Base-by-base conservation (phyloP, 768 basidiomycete species). In the Suillus brevipes region DNA sequence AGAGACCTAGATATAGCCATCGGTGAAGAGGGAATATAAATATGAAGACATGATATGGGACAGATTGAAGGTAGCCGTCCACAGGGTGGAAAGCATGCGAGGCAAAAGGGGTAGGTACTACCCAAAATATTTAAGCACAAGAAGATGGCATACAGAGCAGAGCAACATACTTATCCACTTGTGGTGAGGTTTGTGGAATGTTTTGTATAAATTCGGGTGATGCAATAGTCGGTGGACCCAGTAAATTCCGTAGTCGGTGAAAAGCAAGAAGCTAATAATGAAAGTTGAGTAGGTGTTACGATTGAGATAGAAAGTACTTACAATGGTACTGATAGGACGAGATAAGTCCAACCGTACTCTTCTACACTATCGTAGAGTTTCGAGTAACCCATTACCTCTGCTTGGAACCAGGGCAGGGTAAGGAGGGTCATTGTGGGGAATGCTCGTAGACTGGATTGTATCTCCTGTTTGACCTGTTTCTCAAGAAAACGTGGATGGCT, bases 51-150 rank as follows among this genome's bases (percentile, higher is more conserved):
- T 99, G 97, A 74, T 99, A 99, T 2, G 97, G 97, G 5, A 99
- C 77, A 12, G 95, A 96, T 79, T 99, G 97, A 34, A 89, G 74
- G 75, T 92, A 99, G 2, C 97, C 97, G 76, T 99, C 97, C 25
- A 98, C 78, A 0, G 94, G 94, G 77, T 99, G 95, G 87, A 99
- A 99, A 0, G 97, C 97, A 74, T 98, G 92, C 28, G 97, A 97
- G 38, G 97, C 93, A 72, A 94, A 99, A 0, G 97, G 97, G 0
- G 97, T 97, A 6, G 97, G 96, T 66, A 99, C 95, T 97, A 72
- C 1, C 31, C 23, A 58, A 55, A 18, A 60, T 9, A 38, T 50
- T 49, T 37, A 20, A 66, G 66, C 45, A 65, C 66, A n/a, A 64
- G n/a, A 12, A 61, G 42, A 61, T 37, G 61, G 56, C 59, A 47